These are phyloP conservation scores for Barbarea vulgaris DNA, from an alignment of 345 rosid genomes.

Conservation along the genomic window DNA sequence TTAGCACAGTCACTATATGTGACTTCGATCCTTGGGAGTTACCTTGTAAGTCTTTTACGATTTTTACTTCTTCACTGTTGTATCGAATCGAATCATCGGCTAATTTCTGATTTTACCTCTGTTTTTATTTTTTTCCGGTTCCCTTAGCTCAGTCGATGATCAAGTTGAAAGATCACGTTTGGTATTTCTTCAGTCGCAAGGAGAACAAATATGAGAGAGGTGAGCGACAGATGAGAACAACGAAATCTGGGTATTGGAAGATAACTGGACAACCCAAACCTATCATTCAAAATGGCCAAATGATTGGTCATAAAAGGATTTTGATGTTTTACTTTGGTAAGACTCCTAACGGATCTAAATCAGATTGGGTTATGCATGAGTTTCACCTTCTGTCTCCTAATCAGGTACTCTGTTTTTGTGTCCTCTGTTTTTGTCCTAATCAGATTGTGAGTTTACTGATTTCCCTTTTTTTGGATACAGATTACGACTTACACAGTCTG, in stretches of 20 bases:
- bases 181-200: slow-evolving; percentile 48
- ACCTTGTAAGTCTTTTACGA: slow-evolving; percentile 32
- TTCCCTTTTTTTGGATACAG: neutral
- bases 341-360: neutral
- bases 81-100: neutral
- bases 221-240: slow-evolving; percentile 31
- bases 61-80: neutral
- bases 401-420: neutral
- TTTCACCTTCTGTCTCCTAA: slow-evolving; percentile 3
- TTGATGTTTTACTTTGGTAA: slow-evolving; percentile 45
- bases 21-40: slow-evolving; percentile 56
- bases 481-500: slow-evolving; percentile 38
- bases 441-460: too few species aligned
- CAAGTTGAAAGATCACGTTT: slow-evolving; percentile 27
- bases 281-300: neutral
- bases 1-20: slow-evolving; percentile 47
- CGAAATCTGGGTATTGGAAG: slow-evolving; percentile 58
- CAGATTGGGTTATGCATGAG: slow-evolving; percentile 47
- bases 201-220: slow-evolving; percentile 37
- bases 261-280: slow-evolving; percentile 43
- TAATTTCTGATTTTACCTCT: neutral
- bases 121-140: neutral
- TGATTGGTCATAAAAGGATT: slow-evolving; percentile 50
- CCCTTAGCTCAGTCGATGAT: slow-evolving; percentile 20
- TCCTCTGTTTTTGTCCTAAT: neutral